Conservation (phyloP, 345 rosid genomes). For the Aurinia saxatilis region DNA sequence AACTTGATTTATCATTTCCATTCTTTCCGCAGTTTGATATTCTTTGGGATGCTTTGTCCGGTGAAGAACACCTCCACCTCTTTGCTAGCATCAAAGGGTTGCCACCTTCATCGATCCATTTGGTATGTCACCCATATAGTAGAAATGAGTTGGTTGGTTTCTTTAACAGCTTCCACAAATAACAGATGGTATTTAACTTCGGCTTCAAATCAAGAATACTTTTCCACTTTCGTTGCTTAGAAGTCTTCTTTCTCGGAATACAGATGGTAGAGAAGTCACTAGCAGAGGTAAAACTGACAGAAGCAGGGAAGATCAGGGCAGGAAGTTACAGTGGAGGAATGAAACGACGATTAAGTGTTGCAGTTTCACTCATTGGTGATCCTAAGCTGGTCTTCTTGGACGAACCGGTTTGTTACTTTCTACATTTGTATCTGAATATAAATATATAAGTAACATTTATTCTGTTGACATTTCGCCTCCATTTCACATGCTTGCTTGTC, state of each 20-base stretch:
- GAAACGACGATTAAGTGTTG: constrained; percentile 94
- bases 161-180: background rate
- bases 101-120: constrained; percentile 46
- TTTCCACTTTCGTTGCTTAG: background rate
- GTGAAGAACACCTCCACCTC: constrained; percentile 79
- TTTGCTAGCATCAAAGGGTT: constrained; percentile 82
- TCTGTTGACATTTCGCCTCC: background rate
- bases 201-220: background rate
- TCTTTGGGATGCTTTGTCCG: constrained; percentile 84
- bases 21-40: constrained; percentile 59
- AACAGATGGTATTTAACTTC: constrained; percentile 2
- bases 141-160: background rate
- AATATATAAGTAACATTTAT: background rate
- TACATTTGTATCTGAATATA: background rate
- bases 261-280: constrained; percentile 63
- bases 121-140: constrained; percentile 36
- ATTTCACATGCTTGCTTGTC: background rate
- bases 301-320: constrained; percentile 61
- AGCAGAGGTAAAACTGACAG: constrained; percentile 64
- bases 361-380: constrained; percentile 77
- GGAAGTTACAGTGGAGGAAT: constrained; percentile 96
- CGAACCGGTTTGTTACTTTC: constrained; percentile 54
- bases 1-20: constrained; percentile 8
- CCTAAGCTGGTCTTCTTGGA: constrained; percentile 84
- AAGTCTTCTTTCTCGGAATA: background rate